phyloP scores from a whole-genome alignment of 1,284 basidiomycete species.

The Trichosporon asahii region DNA sequence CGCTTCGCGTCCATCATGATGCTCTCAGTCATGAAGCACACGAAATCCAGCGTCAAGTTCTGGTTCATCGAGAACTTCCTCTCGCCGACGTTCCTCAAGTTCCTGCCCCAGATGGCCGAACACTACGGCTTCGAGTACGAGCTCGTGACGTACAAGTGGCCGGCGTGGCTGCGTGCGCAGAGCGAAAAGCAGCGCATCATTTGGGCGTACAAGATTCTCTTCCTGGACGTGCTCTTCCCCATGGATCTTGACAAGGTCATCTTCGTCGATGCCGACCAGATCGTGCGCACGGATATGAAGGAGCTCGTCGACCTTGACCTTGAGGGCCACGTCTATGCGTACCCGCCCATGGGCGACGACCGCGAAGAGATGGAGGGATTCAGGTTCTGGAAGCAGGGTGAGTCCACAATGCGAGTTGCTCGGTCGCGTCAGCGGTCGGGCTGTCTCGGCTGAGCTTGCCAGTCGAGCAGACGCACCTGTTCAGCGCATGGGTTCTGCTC shows the following conservation, averaged over 20 bases:
- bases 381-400: slow-evolving; percentile 90
- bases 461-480: too few species aligned
- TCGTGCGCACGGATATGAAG: slow-evolving; percentile 90
- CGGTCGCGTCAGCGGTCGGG: too few species aligned
- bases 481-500: too few species aligned
- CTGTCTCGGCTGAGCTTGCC: too few species aligned
- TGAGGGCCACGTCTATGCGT: slow-evolving; percentile 86
- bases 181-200: slow-evolving; percentile 97
- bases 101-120: slow-evolving; percentile 84
- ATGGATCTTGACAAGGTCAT: slow-evolving; percentile 98
- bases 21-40: slow-evolving; percentile 88
- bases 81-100: slow-evolving; percentile 94
- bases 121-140: slow-evolving; percentile 91
- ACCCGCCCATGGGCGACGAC: slow-evolving; percentile 96
- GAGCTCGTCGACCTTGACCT: slow-evolving; percentile 88
- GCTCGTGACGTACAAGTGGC: slow-evolving; percentile 98
- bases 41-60: slow-evolving; percentile 90
- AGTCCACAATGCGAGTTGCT: too few species aligned
- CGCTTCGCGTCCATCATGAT: slow-evolving; percentile 98
- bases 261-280: slow-evolving; percentile 97
- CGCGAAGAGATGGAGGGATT: slow-evolving; percentile 94
- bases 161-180: slow-evolving; percentile 91
- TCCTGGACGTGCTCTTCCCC: slow-evolving; percentile 96
- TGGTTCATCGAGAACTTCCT: slow-evolving; percentile 99
- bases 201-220: slow-evolving; percentile 99